Evolutionary conservation across 2,329 filamentous ascomycete species (phyloP).

Genomic region (Hyphodiscus sp.): DNA sequence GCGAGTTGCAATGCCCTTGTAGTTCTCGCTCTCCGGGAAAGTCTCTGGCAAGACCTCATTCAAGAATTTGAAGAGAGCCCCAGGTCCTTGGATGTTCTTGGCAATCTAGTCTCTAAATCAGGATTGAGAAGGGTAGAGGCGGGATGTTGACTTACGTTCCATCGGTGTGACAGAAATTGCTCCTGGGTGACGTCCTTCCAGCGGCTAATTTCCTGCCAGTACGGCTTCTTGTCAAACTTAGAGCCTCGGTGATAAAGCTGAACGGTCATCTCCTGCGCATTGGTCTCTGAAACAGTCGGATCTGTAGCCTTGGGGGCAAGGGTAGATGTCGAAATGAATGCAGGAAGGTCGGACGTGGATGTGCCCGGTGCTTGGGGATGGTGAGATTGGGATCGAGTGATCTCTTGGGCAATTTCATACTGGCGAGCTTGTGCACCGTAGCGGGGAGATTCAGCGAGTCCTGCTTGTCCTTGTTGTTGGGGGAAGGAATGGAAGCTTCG

Average conservation of each 20-base stretch:
- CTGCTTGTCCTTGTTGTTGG: background rate
- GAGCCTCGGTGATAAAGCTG: constrained; percentile 10
- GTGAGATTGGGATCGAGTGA: background rate
- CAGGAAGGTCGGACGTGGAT: background rate
- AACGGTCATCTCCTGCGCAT: background rate
- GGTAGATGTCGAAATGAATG: background rate
- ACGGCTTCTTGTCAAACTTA: constrained; percentile 26
- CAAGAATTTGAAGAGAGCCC: constrained; percentile 44
- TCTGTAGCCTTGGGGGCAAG: background rate
- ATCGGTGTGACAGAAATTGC: constrained; percentile 47
- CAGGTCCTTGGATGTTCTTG: constrained; percentile 43
- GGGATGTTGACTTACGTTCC: constrained; percentile 40
- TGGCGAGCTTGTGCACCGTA: background rate
- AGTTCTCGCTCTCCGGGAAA: constrained; percentile 36
- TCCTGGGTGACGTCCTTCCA: constrained; percentile 43
- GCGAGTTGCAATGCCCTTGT: constrained; percentile 36
- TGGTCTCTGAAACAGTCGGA: background rate
- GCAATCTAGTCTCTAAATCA: constrained; percentile 31
- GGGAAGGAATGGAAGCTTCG: background rate
- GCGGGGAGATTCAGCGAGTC: background rate
- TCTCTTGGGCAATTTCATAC: background rate
- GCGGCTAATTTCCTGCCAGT: constrained; percentile 44
- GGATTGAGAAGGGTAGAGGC: background rate
- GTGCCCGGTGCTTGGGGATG: background rate
- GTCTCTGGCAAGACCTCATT: constrained; percentile 41